Base-by-base conservation (phyloP, 1,284 basidiomycete genomes). In the Ustilago esculenta region DNA sequence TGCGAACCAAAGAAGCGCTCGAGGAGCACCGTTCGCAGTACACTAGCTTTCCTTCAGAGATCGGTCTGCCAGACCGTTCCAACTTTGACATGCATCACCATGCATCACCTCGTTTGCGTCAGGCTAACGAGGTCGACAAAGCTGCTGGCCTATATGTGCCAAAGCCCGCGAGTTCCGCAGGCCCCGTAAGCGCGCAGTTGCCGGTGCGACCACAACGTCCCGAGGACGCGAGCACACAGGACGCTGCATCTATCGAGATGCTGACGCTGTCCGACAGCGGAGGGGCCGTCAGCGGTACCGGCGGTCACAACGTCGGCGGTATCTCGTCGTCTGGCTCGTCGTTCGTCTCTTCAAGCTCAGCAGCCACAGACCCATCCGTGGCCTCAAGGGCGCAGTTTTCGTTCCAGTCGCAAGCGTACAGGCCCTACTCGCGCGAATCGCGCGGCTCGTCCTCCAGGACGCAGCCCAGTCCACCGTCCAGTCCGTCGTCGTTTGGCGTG, bases 321-420 rank as follows among this genome's bases (percentile, higher is more conserved):
- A 32, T 43, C 15, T 50, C 46, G 7, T 57, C 61, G 11, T 65
- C 54, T 15, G 59, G 37, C 32, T 61, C 61, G 8, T 57, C 61
- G 8, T 36, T 57, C 15, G 35, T 53, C 12, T 65, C 63, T 23
- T 11, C 42, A 2, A 55, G 47, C 35, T 54, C 51, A 0, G 43
- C 40, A 2, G 43, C 41, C 2, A 60, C 56, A 2, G 57, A 56
- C 40, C 29, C 57, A 5, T 29, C 47, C 8, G 21, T 33, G 33
- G 43, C 25, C 10, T n/a, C 23, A 39, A 43, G 52, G 12, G 37
- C 56, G 10, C 52, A 53, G 20, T 68, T 68, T 29, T 37, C 48
- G 24, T 68, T 61, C 14, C 65, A 61, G 25, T 48, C 65, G 9
- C 65, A 61, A 24, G 14, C 50, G 15, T 68, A 68, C 21, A 32